phyloP scores from a whole-genome alignment of 306 rosid species.

The Fragaria ananassa region DNA sequence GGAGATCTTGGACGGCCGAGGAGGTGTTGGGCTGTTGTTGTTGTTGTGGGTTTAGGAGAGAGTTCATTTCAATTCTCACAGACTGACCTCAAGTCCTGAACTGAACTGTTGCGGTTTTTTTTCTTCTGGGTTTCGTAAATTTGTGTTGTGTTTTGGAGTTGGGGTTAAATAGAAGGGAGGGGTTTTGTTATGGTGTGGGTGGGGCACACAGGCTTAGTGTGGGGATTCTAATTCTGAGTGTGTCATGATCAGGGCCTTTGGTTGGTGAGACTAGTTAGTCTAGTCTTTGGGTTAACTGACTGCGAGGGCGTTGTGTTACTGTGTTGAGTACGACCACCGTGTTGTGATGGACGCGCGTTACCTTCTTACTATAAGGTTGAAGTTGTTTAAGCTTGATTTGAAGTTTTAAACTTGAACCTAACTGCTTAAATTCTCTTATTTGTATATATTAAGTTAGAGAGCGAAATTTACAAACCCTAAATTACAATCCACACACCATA shows the following conservation, averaged over 20 bases:
- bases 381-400: too few species aligned
- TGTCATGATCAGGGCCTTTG: neutral
- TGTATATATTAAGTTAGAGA: too few species aligned
- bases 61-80: constrained; percentile 54
- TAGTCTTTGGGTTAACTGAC: neutral
- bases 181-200: neutral
- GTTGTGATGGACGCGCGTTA: neutral
- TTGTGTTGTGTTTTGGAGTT: neutral
- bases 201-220: neutral
- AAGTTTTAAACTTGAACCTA: too few species aligned
- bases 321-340: neutral
- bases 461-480: accelerated
- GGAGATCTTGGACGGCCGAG: constrained; percentile 46
- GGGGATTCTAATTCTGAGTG: neutral
- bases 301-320: neutral
- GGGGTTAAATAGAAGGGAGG: neutral
- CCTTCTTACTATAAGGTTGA: neutral
- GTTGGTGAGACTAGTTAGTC: neutral
- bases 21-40: neutral
- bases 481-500: too few species aligned
- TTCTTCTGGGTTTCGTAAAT: neutral
- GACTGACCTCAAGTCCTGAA: neutral
- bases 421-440: neutral
- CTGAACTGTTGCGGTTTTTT: neutral
- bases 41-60: constrained; percentile 42